Base-by-base conservation (phyloP, 2,329 filamentous ascomycete genomes). In the Venturia pyrina region DNA sequence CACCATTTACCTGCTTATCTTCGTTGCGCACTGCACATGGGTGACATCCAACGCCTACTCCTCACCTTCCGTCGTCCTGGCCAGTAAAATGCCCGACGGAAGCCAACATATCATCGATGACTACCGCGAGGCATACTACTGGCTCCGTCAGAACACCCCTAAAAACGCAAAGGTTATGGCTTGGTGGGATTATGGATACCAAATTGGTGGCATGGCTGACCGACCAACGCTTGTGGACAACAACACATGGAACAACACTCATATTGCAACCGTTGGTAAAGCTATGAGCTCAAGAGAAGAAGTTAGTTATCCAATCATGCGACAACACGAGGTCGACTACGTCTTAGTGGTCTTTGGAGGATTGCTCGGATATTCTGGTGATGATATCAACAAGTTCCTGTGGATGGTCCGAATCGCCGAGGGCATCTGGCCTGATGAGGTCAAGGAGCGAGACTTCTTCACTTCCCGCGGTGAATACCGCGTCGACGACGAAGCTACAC, bases 241-340 rank as follows among this genome's bases (percentile, higher is more conserved):
- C 83, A 99, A 99, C 81, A 99, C 95, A 1, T 99, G 95, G 95
- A 99, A 99, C 83, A 99, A 99, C 82, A 99, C 95, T 8, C 95
- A 99, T 77, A 99, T 99, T 78, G 95, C 95, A 64, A 99, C 95
- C 17, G 95, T 99, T 67, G 95, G 95, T 74, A 99, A 99, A 81
- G 95, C 95, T 53, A 98, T 99, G 95, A 95, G 90, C 80, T 97
- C 93, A 8, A 84, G 90, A 59, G 95, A 99, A 78, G 96, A 99
- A 78, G 93, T 98, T 78, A 96, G 92, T 80, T 99, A 99, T 78
- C 91, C 92, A 2, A 99, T 99, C 75, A 93, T 99, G 86, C 89
- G 93, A 70, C 91, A 98, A 78, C 95, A 99, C 74, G 95, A 99
- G 78, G 95, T 99, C 3, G 93, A 99, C 78, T 99, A 99, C 72